phyloP scores from a whole-genome alignment of 441 rosid genomes.

The Metrosideros polymorpha region DNA sequence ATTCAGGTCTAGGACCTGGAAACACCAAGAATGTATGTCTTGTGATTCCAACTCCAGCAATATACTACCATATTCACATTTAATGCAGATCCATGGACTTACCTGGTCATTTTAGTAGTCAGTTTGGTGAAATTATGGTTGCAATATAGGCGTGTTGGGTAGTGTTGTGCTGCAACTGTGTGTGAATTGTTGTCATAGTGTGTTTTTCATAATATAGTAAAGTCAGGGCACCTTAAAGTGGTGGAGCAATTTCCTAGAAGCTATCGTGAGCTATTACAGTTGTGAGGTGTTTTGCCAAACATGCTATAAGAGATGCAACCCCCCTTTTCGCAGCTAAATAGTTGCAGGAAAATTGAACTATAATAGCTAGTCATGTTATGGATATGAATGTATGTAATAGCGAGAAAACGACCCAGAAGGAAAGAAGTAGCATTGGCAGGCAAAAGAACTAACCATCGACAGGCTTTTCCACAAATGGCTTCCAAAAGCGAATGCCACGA shows the following conservation, averaged over 20 bases:
- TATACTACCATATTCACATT: not conserved
- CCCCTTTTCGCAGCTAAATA: not conserved
- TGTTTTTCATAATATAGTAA: not conserved
- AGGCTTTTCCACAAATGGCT: constrained; percentile 99
- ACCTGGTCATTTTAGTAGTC: not conserved
- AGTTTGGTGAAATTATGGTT: not conserved
- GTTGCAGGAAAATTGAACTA: not conserved
- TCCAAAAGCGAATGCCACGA: constrained; percentile 90
- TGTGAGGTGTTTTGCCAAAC: not conserved
- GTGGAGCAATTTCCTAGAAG: not conserved
- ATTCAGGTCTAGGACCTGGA: not conserved
- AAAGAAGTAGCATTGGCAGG: not conserved
- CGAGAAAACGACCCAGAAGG: not conserved
- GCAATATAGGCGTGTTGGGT: not conserved
- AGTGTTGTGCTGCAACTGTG: not conserved
- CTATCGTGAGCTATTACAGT: not conserved
- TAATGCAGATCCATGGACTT: not conserved
- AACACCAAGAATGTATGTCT: not conserved
- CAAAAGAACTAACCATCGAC: constrained; percentile 61
- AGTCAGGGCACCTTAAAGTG: not conserved
- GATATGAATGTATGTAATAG: not conserved
- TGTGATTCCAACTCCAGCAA: not conserved
- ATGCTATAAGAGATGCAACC: not conserved
- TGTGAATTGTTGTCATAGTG: not conserved
- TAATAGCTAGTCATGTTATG: not conserved